Percentiles rank a stretch among this genome's conserved stretches.
Evolutionary conservation across 202 grass and related monocot species (phyloP).

Genomic region (Digitaria exilis): DNA sequence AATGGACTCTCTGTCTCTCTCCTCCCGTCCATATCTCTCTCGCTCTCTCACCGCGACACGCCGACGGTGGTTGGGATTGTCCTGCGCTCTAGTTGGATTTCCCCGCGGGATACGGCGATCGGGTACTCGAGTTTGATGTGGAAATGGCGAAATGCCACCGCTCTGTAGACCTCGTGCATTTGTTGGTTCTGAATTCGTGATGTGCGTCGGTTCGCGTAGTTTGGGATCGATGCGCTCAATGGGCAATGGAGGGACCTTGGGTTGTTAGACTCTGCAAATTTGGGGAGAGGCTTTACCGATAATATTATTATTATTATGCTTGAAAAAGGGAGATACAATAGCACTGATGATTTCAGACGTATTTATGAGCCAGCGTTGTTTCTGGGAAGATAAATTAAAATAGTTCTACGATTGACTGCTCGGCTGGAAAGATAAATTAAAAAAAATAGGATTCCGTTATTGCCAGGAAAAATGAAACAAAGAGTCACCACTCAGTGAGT

Average conservation of each 20-base stretch:
- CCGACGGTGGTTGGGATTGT: background rate
- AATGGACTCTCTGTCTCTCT: background rate
- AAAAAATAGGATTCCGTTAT: background rate
- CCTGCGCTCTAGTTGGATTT: background rate
- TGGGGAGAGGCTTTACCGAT: background rate
- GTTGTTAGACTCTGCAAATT: background rate
- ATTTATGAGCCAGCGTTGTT: background rate
- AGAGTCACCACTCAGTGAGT: background rate
- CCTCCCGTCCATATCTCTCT: background rate
- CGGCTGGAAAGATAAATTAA: background rate
- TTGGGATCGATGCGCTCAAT: background rate
- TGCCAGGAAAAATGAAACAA: background rate
- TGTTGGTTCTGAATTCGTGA: background rate
- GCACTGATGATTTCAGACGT: background rate
- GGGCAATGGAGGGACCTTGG: background rate
- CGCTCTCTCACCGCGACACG: background rate
- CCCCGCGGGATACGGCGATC: background rate
- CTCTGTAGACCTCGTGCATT: background rate
- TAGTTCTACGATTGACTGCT: background rate
- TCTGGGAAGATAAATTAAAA: background rate
- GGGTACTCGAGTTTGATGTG: background rate
- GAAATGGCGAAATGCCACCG: slow-evolving; percentile 14
- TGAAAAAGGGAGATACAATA: background rate
- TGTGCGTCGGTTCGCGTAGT: background rate
- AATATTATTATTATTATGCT: background rate